A percentile compares a stretch with the other conserved stretches of the same genome.
These are phyloP conservation scores for Puccinia hordei DNA, from an alignment of 1,284 basidiomycete species.

Conservation along the genomic window DNA sequence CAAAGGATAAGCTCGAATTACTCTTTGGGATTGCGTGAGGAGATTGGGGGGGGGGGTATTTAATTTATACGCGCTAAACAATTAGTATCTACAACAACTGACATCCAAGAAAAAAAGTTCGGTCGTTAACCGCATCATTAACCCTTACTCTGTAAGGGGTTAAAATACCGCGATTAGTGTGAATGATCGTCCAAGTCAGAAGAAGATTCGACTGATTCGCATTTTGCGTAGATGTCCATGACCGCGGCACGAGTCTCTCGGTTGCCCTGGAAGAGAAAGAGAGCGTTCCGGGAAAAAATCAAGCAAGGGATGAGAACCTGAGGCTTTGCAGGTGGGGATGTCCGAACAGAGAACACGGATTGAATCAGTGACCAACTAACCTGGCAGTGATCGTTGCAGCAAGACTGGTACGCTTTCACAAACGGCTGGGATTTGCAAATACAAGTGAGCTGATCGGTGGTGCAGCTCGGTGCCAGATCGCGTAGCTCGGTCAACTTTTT, in stretches of 20 bases:
- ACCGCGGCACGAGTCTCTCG: slow-evolving; percentile 18
- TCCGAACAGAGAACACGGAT: too few relatives aligned
- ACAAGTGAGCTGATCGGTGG: slow-evolving; percentile 19
- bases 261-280: not conserved
- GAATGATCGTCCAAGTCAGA: not conserved
- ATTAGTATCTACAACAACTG: too few relatives aligned
- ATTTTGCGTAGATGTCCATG: slow-evolving; percentile 25
- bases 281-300: not conserved
- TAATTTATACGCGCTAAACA: too few relatives aligned
- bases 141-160: too few relatives aligned
- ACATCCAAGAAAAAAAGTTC: too few relatives aligned
- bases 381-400: slow-evolving; percentile 34
- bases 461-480: slow-evolving; percentile 23
- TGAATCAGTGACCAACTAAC: not conserved
- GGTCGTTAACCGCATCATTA: too few relatives aligned
- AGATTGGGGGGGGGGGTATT: too few relatives aligned
- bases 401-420: slow-evolving; percentile 37
- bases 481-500: slow-evolving; percentile 24
- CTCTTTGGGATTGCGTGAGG: too few relatives aligned
- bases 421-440: slow-evolving; percentile 21
- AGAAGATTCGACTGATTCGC: not conserved
- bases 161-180: not conserved
- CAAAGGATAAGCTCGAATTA: too few relatives aligned
- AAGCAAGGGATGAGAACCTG: not conserved
- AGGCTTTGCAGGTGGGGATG: too few relatives aligned